A percentile compares a stretch with the other conserved stretches of the same genome.
phyloP scores from a whole-genome alignment of 2,329 filamentous ascomycete species.

The Phaeosphaeriaceae sp. region DNA sequence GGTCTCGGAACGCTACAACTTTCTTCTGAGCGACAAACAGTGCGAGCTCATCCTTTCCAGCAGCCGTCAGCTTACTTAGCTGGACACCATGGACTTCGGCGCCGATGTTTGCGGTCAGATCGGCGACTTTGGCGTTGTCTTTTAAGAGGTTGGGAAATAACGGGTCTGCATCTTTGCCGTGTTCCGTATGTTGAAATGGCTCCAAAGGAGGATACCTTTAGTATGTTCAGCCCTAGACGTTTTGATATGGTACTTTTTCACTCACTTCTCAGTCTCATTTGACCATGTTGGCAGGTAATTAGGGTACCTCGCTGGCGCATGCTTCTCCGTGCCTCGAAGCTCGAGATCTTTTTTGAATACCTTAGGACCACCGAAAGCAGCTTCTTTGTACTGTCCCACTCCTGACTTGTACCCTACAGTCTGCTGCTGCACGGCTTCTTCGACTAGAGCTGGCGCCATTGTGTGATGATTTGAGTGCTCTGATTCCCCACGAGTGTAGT shows the following conservation, averaged over 20 bases:
- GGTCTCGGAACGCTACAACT: slow-evolving; percentile 76
- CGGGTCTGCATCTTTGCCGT: slow-evolving; percentile 76
- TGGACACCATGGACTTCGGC: slow-evolving; percentile 76
- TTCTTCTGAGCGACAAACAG: slow-evolving; percentile 78
- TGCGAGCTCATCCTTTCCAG: slow-evolving; percentile 79
- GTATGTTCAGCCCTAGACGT: slow-evolving; percentile 19
- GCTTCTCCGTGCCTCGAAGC: slow-evolving; percentile 60
- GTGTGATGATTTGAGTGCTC: slow-evolving; percentile 1
- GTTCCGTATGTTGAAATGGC: slow-evolving; percentile 75
- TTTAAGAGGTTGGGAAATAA: slow-evolving; percentile 72
- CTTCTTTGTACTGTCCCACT: slow-evolving; percentile 50
- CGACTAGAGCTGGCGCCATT: slow-evolving; percentile 55
- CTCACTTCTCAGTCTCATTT: slow-evolving; percentile 54
- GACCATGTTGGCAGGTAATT: slow-evolving; percentile 79
- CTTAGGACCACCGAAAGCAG: slow-evolving; percentile 51
- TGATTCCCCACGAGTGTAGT: background rate
- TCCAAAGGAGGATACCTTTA: slow-evolving; percentile 68
- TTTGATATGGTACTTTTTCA: slow-evolving; percentile 1
- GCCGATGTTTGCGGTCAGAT: slow-evolving; percentile 77
- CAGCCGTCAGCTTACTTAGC: slow-evolving; percentile 69
- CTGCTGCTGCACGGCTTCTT: slow-evolving; percentile 36
- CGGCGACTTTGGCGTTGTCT: slow-evolving; percentile 56
- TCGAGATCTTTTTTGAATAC: slow-evolving; percentile 59
- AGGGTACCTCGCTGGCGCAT: slow-evolving; percentile 68
- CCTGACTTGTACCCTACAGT: slow-evolving; percentile 41